Conservation (phyloP, 176 grass and related monocot species). For the Rhipidocladum racemiflorum region DNA sequence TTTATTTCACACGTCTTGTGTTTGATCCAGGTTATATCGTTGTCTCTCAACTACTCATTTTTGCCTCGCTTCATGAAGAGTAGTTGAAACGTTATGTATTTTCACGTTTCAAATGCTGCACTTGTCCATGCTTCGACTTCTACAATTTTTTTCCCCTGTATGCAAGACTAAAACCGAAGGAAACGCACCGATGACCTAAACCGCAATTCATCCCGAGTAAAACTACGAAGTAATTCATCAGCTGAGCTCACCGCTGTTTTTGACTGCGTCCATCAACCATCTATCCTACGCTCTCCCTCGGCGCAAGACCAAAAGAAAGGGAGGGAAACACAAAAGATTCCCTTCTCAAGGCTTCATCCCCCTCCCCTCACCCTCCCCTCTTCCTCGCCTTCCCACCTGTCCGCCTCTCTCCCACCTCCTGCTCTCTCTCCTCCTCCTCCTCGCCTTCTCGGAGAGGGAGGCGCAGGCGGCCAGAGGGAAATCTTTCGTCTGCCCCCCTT, state of each 20-base stretch:
- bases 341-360: background rate
- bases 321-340: constrained; percentile 32
- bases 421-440: background rate
- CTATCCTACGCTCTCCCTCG: background rate
- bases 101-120: background rate
- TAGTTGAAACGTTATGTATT: background rate
- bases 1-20: too few relatives aligned
- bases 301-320: background rate
- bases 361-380: background rate
- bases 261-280: too few relatives aligned
- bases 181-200: background rate
- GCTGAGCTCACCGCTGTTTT: background rate
- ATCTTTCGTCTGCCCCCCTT: background rate
- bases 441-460: background rate
- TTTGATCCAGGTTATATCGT: too few relatives aligned
- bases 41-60: background rate
- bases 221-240: background rate
- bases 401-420: background rate
- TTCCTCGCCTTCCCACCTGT: background rate
- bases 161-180: background rate
- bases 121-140: background rate
- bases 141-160: background rate
- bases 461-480: background rate
- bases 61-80: background rate
- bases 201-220: background rate